phyloP scores from a whole-genome alignment of 2,329 filamentous ascomycete species.

The Emmonsiellopsis sp. region DNA sequence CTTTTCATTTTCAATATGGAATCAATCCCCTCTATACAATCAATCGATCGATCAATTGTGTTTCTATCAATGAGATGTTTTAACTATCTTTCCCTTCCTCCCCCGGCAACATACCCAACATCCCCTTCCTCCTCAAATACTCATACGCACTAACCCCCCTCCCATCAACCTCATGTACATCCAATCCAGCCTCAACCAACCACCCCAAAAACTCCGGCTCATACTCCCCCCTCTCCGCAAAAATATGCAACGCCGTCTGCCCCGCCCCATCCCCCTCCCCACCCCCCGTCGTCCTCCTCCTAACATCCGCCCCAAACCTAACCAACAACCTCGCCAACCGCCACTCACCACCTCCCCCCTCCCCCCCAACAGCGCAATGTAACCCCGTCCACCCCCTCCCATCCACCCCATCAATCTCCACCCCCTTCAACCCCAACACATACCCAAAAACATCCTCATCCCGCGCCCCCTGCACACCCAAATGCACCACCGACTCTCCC shows the following conservation, averaged over 20 bases:
- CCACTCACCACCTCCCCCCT: not conserved
- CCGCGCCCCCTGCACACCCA: not conserved
- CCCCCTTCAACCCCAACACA: not conserved
- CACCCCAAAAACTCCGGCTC: not conserved
- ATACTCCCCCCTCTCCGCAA: not conserved
- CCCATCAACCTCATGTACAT: not conserved
- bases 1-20: too few species aligned
- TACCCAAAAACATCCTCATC: not conserved
- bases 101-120: not conserved
- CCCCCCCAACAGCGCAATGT: not conserved
- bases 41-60: too few species aligned
- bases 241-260: not conserved
- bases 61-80: too few species aligned
- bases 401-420: not conserved
- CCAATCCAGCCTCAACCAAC: not conserved
- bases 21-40: too few species aligned
- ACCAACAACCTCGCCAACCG: not conserved
- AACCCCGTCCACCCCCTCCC: not conserved
- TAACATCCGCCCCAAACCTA: not conserved
- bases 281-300: not conserved
- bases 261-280: not conserved
- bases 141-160: not conserved
- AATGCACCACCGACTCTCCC: not conserved
- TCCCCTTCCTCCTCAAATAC: not conserved
- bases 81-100: too few species aligned